A percentile compares a stretch with the other conserved stretches of the same genome.
These are phyloP conservation scores for Leptographium procerum DNA, from an alignment of 2,329 filamentous ascomycete species.

Conservation along the genomic window DNA sequence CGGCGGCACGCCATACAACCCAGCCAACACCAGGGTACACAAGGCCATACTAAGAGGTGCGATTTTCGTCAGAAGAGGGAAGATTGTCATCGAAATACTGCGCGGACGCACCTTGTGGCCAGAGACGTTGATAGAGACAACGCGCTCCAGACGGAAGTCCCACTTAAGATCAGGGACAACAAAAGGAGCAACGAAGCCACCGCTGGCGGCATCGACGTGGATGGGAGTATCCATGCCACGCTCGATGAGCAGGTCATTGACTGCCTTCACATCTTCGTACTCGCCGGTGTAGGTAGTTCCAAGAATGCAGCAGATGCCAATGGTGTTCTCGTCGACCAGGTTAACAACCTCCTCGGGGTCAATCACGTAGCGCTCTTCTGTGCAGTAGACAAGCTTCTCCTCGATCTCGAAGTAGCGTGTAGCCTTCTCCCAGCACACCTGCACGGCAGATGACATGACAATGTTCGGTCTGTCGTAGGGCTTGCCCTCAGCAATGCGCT, in stretches of 20 bases:
- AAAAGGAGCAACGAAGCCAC: conserved; percentile 89
- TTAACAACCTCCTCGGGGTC: conserved; percentile 50
- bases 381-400: conserved; percentile 66
- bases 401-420: conserved; percentile 86
- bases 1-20: conserved; percentile 77
- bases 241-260: conserved; percentile 77
- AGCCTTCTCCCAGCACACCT: conserved; percentile 96
- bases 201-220: conserved; percentile 85
- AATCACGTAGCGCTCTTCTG: conserved; percentile 46
- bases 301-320: conserved; percentile 85
- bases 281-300: conserved; percentile 93
- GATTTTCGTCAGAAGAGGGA: not conserved
- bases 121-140: conserved; percentile 88
- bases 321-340: conserved; percentile 58
- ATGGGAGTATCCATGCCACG: conserved; percentile 70
- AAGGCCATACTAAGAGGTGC: conserved; percentile 31
- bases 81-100: not conserved
- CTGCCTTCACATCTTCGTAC: conserved; percentile 85
- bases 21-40: conserved; percentile 90
- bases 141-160: conserved; percentile 84
- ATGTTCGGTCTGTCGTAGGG: conserved; percentile 74
- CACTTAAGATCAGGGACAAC: conserved; percentile 73
- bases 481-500: conserved; percentile 72
- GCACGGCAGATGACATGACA: conserved; percentile 90
- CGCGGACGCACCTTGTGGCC: conserved; percentile 58